phyloP scores from a whole-genome alignment of 495 filamentous ascomycete genomes.

The Aspergillus taichungensis region DNA sequence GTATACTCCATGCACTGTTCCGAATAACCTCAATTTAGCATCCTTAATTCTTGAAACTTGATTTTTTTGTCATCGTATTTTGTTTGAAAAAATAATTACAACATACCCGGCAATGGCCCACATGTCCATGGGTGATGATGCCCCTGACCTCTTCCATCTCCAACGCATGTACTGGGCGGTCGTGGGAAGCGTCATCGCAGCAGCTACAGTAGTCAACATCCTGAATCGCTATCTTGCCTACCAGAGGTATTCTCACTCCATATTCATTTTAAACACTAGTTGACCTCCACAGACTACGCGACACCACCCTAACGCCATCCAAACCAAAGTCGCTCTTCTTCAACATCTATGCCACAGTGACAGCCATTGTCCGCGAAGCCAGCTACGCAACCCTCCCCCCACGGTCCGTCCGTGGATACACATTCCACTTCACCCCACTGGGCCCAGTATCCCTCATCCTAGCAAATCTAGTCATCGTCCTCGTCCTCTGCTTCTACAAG shows the following conservation, averaged over 20 bases:
- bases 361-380: slow-evolving; percentile 59
- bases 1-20: no score
- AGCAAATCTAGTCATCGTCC: slow-evolving; percentile 29
- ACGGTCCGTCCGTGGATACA: slow-evolving; percentile 35
- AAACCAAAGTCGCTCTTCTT: slow-evolving; percentile 52
- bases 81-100: no score
- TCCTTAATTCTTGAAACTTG: not conserved
- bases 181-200: slow-evolving; percentile 45
- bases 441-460: slow-evolving; percentile 28
- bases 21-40: no score
- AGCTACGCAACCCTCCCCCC: slow-evolving; percentile 52
- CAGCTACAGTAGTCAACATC: slow-evolving; percentile 42
- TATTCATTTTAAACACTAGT: not conserved
- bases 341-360: slow-evolving; percentile 53
- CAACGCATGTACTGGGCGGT: slow-evolving; percentile 54
- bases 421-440: slow-evolving; percentile 40
- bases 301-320: slow-evolving; percentile 43
- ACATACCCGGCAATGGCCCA: slow-evolving; percentile 19
- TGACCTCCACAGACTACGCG: slow-evolving; percentile 14
- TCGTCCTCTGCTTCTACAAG: slow-evolving; percentile 37
- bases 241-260: slow-evolving; percentile 35
- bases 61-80: not conserved
- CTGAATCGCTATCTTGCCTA: slow-evolving; percentile 33
- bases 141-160: slow-evolving; percentile 37
- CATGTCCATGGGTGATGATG: slow-evolving; percentile 40